A percentile compares a stretch with the other conserved stretches of the same genome.
These are phyloP conservation scores for Macadamia integrifolia DNA, from an alignment of 164 flowering plant species.

Conservation along the genomic window DNA sequence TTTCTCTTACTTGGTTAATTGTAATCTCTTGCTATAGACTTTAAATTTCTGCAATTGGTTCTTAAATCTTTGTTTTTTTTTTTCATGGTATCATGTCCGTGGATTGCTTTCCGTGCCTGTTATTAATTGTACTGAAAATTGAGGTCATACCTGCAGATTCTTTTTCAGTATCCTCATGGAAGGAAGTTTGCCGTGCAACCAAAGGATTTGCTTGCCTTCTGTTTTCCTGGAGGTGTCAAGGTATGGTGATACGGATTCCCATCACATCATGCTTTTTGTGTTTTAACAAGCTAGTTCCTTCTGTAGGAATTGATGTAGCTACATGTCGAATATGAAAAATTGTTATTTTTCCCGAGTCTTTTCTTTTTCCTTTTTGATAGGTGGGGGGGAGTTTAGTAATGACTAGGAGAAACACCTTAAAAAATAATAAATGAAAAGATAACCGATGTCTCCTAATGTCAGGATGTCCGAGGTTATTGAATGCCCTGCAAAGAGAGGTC, in stretches of 20 bases:
- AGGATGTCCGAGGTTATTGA: too few species aligned
- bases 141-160: conserved; percentile 42
- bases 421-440: too few species aligned
- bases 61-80: neutral
- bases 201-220: conserved; percentile 80
- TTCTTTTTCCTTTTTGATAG: too few species aligned
- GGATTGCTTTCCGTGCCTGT: neutral
- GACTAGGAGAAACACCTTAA: too few species aligned
- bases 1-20: neutral
- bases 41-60: neutral
- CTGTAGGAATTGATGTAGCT: conserved; percentile 7
- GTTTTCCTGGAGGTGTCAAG: conserved; percentile 91
- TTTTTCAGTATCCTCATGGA: conserved; percentile 83
- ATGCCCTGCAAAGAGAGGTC: too few species aligned
- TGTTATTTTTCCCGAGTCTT: too few species aligned
- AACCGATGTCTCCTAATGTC: too few species aligned
- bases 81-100: neutral
- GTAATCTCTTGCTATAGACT: neutral
- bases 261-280: neutral
- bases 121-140: neutral
- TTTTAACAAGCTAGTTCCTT: neutral
- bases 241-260: conserved; percentile 27
- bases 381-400: too few species aligned
- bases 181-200: conserved; percentile 57
- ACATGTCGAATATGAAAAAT: too few species aligned